A percentile compares a stretch with the other conserved stretches of the same genome.
Evolutionary conservation across 2,329 filamentous ascomycete species (phyloP).

Genomic region (Rachicladosporium sp.): DNA sequence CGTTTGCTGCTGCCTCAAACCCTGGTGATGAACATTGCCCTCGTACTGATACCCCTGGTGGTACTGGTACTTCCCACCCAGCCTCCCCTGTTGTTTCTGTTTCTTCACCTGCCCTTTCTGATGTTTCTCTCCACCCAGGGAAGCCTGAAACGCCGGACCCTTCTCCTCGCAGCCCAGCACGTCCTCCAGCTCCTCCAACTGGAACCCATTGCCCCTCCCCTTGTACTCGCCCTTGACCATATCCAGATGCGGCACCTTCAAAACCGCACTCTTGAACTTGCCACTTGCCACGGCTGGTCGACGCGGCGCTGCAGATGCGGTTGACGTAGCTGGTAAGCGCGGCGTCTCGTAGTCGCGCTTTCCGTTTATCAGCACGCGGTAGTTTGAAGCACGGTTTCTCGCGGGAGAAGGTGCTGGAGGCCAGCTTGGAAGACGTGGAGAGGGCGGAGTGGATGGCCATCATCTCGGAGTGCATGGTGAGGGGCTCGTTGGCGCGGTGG

Average conservation of each 20-base stretch:
- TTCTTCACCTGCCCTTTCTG: conserved; percentile 20
- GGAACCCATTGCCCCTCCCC: conserved; percentile 9
- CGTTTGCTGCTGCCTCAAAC: conserved; percentile 10
- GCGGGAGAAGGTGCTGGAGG: conserved; percentile 30
- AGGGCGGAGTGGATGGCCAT: conserved; percentile 43
- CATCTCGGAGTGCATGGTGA: conserved; percentile 45
- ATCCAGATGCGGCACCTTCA: conserved; percentile 35
- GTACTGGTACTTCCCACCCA: conserved; percentile 12
- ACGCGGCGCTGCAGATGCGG: conserved; percentile 27
- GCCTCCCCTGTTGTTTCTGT: conserved; percentile 16
- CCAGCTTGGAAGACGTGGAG: conserved; percentile 31
- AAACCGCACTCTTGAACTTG: conserved; percentile 36
- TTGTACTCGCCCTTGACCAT: conserved; percentile 16
- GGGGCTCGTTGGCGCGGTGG: conserved; percentile 29
- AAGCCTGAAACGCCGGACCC: conserved; percentile 18
- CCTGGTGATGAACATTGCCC: conserved; percentile 8
- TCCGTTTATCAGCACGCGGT: conserved; percentile 37
- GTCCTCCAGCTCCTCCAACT: conserved; percentile 10
- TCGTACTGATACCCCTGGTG: conserved; percentile 19
- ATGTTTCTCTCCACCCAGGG: conserved; percentile 24
- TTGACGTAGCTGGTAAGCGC: conserved; percentile 35
- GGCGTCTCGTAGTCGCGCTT: conserved; percentile 30
- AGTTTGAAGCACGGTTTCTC: conserved; percentile 41
- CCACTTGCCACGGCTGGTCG: conserved; percentile 22
- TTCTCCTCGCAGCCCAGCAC: conserved; percentile 18